Evolutionary conservation across 2,329 filamentous ascomycete genomes (phyloP).

Genomic region (Orbilia quercus): DNA sequence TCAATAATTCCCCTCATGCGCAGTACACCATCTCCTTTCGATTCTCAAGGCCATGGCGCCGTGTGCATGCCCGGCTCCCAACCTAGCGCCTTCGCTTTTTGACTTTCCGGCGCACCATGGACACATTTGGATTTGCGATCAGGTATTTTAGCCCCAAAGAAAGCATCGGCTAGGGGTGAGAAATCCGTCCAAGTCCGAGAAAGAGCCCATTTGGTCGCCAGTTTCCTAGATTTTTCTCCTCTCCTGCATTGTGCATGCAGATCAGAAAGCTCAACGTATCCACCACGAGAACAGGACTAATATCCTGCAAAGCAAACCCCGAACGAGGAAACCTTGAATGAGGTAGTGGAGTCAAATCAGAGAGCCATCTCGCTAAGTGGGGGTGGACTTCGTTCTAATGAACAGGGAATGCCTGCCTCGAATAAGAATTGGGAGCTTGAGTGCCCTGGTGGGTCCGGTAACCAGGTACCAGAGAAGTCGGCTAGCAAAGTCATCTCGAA

Average conservation of each 20-base stretch:
- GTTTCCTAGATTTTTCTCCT: neutral
- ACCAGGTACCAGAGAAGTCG: slow-evolving; percentile 23
- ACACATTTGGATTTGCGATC: too few relatives aligned
- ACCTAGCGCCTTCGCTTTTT: too few relatives aligned
- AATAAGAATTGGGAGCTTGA: slow-evolving; percentile 4
- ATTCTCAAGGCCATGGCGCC: too few relatives aligned
- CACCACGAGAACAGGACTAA: too few relatives aligned
- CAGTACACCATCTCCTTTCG: too few relatives aligned
- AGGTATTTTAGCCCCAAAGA: slow-evolving; percentile 14
- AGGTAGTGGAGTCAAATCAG: neutral
- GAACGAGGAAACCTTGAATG: neutral
- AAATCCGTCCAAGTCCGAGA: too few relatives aligned
- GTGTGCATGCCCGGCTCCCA: too few relatives aligned
- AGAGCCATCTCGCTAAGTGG: slow-evolving; percentile 21
- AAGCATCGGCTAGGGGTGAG: neutral
- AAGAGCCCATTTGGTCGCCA: too few relatives aligned
- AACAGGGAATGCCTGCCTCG: slow-evolving; percentile 6
- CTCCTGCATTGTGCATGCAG: neutral
- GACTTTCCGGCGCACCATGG: too few relatives aligned
- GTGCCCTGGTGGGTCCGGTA: slow-evolving; percentile 29
- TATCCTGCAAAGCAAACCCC: neutral
- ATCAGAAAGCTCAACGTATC: too few relatives aligned
- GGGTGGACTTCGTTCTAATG: slow-evolving; percentile 1
- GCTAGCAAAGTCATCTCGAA: neutral
- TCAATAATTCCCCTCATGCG: too few relatives aligned